phyloP scores from a whole-genome alignment of 208 protist species.

The Acanthamoeba lenticulata region DNA sequence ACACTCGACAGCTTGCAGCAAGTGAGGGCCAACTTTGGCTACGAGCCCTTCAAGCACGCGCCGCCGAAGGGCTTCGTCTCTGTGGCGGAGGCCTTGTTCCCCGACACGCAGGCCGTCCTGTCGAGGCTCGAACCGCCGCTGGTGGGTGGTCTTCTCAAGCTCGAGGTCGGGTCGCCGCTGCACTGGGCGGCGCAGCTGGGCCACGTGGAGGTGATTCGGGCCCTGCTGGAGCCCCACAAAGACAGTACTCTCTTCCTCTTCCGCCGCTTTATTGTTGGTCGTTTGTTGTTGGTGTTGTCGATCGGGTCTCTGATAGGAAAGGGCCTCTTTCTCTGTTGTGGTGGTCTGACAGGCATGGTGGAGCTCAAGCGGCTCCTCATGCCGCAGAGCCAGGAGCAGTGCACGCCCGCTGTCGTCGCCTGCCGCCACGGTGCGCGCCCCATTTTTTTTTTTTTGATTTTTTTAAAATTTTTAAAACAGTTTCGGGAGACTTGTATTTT shows the following conservation, averaged over 20 bases:
- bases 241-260: neutral
- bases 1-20: neutral
- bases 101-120: neutral
- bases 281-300: no score
- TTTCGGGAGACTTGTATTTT: no score
- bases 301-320: no score
- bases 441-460: no score
- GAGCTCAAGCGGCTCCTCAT: neutral
- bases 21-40: neutral
- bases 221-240: neutral
- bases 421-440: neutral
- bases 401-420: neutral
- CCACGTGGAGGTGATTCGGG: neutral
- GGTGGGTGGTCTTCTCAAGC: no score
- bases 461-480: no score
- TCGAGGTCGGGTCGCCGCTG: neutral
- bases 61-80: neutral
- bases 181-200: neutral
- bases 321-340: no score
- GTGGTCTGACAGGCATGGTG: no score
- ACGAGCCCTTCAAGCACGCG: neutral
- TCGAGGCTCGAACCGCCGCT: neutral
- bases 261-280: neutral
- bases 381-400: neutral
- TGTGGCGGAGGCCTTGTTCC: neutral